Evolutionary conservation across 495 filamentous ascomycete genomes (phyloP).

Genomic region (Penicillium bialowiezense): DNA sequence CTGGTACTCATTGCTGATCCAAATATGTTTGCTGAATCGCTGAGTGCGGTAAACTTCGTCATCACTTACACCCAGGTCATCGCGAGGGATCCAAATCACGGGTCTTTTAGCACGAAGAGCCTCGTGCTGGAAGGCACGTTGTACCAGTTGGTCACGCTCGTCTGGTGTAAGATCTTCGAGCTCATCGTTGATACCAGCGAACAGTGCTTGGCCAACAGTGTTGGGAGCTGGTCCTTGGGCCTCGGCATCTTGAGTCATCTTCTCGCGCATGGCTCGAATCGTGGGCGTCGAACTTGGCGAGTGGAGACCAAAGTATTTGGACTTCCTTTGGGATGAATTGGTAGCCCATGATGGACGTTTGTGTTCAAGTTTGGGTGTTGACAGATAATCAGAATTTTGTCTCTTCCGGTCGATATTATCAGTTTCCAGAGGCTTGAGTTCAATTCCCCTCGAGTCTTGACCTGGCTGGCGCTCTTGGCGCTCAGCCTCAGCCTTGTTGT

Average conservation of each 20-base stretch:
- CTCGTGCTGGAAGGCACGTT: constrained; percentile 86
- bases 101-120: constrained; percentile 83
- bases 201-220: constrained; percentile 72
- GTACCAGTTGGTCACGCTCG: constrained; percentile 82
- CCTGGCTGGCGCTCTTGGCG: constrained; percentile 33
- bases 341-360: constrained; percentile 42
- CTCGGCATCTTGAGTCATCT: constrained; percentile 56
- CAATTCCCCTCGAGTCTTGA: constrained; percentile 52
- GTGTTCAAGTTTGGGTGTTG: constrained; percentile 16
- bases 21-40: constrained; percentile 76
- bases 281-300: constrained; percentile 30
- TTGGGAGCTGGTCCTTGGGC: constrained; percentile 54
- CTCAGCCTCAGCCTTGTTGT: constrained; percentile 43
- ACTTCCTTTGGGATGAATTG: constrained; percentile 38
- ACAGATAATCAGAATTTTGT: constrained; percentile 12
- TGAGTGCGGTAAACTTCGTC: constrained; percentile 82
- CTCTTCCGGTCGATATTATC: constrained; percentile 17
- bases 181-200: constrained; percentile 82
- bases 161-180: constrained; percentile 92
- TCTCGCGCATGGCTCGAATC: constrained; percentile 34
- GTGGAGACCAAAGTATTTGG: constrained; percentile 38
- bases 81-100: constrained; percentile 90
- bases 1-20: constrained; percentile 91
- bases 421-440: constrained; percentile 54
- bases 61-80: constrained; percentile 86